Conservation (phyloP, 352 stramenopile species). For the Phytopythium sindhum region DNA sequence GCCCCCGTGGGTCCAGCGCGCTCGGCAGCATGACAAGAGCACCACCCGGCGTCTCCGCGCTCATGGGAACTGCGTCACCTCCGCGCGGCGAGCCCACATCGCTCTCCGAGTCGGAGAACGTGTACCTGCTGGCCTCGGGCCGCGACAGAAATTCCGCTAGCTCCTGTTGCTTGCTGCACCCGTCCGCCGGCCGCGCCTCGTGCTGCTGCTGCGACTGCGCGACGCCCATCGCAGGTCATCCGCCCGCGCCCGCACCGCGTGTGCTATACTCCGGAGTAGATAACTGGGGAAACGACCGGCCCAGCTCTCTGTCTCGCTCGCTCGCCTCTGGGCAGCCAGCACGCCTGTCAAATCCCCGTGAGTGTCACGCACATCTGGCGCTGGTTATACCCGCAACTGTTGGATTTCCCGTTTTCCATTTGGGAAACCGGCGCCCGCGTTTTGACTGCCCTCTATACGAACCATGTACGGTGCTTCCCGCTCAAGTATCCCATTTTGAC, state of each 20-base stretch:
- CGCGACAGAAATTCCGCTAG: constrained; percentile 6
- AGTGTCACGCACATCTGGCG: background rate
- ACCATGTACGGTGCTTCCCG: background rate
- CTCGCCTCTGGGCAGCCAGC: too few species aligned
- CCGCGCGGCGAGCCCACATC: constrained; percentile 8
- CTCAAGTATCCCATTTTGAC: too few species aligned
- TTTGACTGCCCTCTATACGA: background rate
- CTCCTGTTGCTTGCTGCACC: background rate
- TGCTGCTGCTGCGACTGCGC: background rate
- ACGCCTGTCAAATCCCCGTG: background rate
- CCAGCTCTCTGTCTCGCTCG: too few species aligned
- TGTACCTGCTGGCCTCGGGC: background rate
- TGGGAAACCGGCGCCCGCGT: background rate
- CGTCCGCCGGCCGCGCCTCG: background rate
- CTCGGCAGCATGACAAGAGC: constrained; percentile 57
- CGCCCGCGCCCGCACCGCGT: background rate
- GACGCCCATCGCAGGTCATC: background rate
- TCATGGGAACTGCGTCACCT: constrained; percentile 1
- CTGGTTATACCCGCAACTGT: too few species aligned
- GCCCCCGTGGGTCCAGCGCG: constrained; percentile 41
- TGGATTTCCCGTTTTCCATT: too few species aligned
- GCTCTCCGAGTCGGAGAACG: constrained; percentile 35
- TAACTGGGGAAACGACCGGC: background rate
- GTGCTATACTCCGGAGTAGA: background rate
- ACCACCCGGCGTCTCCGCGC: constrained; percentile 8